These are phyloP conservation scores for Liquidambar formosana DNA, from an alignment of 164 flowering plant genomes.

Conservation along the genomic window DNA sequence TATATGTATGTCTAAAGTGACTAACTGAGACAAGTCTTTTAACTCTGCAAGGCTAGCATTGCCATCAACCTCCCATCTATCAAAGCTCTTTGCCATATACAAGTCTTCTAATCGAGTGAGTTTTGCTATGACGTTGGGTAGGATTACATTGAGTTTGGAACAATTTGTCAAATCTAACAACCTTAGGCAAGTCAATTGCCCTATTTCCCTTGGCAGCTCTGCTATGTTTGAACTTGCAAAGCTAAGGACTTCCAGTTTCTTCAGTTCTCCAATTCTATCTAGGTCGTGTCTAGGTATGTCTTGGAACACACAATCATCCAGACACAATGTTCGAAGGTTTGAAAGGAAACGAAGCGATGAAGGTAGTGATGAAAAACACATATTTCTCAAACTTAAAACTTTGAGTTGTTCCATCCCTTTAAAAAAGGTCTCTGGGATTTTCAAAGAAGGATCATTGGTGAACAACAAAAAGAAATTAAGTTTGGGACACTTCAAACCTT, in stretches of 20 bases:
- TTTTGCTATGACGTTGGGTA: background rate
- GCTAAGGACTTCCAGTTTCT: background rate
- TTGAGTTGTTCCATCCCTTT: background rate
- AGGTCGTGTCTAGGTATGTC: no score
- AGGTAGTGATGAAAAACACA: background rate
- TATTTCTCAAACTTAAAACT: background rate
- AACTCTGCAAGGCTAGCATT: slow-evolving; percentile 2
- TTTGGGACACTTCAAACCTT: background rate
- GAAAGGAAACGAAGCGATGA: background rate
- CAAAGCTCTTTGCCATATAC: background rate
- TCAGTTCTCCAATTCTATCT: background rate
- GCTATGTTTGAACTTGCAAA: background rate
- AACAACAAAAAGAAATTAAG: background rate
- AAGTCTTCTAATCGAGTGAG: background rate
- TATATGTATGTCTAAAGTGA: background rate
- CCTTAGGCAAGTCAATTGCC: background rate
- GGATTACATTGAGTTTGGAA: background rate
- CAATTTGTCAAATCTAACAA: background rate
- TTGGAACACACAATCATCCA: background rate
- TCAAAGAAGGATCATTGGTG: background rate
- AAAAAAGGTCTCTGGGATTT: background rate
- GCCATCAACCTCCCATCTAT: background rate
- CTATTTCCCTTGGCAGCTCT: background rate
- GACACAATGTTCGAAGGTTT: background rate
- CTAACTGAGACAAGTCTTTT: background rate